Evolutionary conservation across 495 filamentous ascomycete genomes (phyloP).

Genomic region (Xylaria scruposa): DNA sequence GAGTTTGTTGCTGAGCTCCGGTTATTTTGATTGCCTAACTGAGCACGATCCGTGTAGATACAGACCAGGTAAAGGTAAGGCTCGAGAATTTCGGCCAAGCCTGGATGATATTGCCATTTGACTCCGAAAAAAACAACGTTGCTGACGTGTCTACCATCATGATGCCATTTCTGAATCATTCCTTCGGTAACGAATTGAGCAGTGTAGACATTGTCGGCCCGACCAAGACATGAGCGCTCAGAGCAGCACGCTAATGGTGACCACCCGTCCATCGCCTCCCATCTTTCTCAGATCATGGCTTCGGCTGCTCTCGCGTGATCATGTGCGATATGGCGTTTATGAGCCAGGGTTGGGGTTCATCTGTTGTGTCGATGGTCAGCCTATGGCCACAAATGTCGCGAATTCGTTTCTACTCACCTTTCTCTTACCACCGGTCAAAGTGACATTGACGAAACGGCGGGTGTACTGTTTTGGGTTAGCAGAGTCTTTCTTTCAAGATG

Average conservation of each 20-base stretch:
- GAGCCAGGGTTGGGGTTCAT: conserved; percentile 61
- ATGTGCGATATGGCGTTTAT: conserved; percentile 36
- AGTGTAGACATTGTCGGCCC: conserved; percentile 30
- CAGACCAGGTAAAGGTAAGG: conserved; percentile 28
- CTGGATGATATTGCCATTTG: conserved; percentile 37
- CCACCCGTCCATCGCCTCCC: conserved; percentile 35
- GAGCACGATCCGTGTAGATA: conserved; percentile 37
- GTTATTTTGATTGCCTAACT: conserved; percentile 30
- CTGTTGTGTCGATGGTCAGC: conserved; percentile 34
- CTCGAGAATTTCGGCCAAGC: conserved; percentile 32
- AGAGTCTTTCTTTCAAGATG: neutral
- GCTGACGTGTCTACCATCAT: conserved; percentile 35
- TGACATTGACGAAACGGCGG: conserved; percentile 99
- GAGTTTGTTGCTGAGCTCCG: conserved; percentile 26
- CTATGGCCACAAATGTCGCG: neutral
- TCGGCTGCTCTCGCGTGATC: conserved; percentile 37
- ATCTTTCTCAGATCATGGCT: conserved; percentile 23
- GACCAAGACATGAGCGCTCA: conserved; percentile 34
- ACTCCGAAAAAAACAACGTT: conserved; percentile 39
- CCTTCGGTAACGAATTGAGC: conserved; percentile 30
- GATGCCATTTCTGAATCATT: conserved; percentile 34
- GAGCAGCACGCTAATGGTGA: conserved; percentile 25
- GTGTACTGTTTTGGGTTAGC: conserved; percentile 65
- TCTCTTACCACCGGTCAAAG: conserved; percentile 98
- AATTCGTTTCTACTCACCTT: conserved; percentile 67